Percentiles rank a stretch among this genome's conserved stretches.
Conservation (phyloP, 495 filamentous ascomycete genomes). For the Viridothelium virens region DNA sequence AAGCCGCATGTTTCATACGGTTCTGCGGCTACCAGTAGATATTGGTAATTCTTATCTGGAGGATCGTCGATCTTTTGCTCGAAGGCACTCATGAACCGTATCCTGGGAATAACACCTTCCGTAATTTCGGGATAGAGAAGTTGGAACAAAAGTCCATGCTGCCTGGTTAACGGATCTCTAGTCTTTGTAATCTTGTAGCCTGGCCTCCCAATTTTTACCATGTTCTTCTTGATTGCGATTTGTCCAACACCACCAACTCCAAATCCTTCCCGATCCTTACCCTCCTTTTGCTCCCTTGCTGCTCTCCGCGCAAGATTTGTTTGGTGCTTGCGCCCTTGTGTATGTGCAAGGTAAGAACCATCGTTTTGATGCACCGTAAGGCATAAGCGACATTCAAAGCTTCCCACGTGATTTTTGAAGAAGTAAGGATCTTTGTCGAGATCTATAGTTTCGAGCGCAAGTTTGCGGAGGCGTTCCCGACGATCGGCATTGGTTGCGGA, state of each 20-base stretch:
- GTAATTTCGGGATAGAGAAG: constrained; percentile 91
- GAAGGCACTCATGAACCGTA: constrained; percentile 95
- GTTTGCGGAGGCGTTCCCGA: constrained; percentile 91
- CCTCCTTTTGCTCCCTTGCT: constrained; percentile 87
- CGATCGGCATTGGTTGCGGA: constrained; percentile 93
- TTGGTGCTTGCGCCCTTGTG: constrained; percentile 97
- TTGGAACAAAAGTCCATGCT: constrained; percentile 88
- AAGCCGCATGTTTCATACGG: constrained; percentile 97
- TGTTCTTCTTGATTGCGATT: constrained; percentile 67
- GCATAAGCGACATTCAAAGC: constrained; percentile 96
- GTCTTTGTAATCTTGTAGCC: constrained; percentile 98
- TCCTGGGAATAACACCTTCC: constrained; percentile 63
- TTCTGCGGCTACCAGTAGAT: constrained; percentile 89
- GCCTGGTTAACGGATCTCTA: constrained; percentile 79
- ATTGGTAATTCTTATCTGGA: constrained; percentile 91
- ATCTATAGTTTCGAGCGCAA: constrained; percentile 97
- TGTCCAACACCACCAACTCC: constrained; percentile 51
- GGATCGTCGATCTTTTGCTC: constrained; percentile 93
- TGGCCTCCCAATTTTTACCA: constrained; percentile 94
- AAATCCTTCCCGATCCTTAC: constrained; percentile 57
- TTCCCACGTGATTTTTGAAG: constrained; percentile 99
- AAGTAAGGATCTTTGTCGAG: constrained; percentile 99
- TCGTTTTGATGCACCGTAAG: constrained; percentile 99
- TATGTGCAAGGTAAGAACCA: constrained; percentile 97
- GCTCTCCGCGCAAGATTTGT: constrained; percentile 97